Base-by-base conservation (phyloP, 176 grass and related monocot species). In the Triticum turgidum region DNA sequence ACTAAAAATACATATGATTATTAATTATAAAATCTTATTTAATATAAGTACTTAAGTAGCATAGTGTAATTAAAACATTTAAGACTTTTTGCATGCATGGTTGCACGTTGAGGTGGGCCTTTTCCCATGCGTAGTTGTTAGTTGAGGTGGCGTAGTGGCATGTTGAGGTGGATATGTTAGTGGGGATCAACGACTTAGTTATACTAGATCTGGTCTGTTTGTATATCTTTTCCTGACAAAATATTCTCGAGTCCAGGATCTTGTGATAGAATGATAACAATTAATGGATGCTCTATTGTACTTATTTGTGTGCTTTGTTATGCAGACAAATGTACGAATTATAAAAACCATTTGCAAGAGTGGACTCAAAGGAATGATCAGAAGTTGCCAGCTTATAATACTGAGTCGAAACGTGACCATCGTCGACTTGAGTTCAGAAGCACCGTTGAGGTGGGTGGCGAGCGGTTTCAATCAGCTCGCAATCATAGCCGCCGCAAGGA, bases 401-500 rank as follows among this genome's bases (percentile, higher is more conserved):
- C 86, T 39, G 61, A 86, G 77, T 15, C 2, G 34, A 61, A 91
- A 81, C 82, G 82, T 17, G 56, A 80, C 11, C 12, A 5, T 1
- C 94, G 90, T 90, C 61, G 80, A 69, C 82, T 17, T 66, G 69
- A 62, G 76, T 93, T 88, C 76, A 91, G 47, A 80, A 79, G 85
- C 70, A 92, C 82, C 35, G 87, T 94, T 51, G 3, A 76, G 22
- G 87, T 94, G 42, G 87, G 24, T 2, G 89, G 75, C 61, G 10
- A 88, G 76, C 12, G 4, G 30, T 96, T 92, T 73, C 85, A 62
- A 66, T 89, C 91, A 62, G 0, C 45, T 61, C 52, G 11, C 51
- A 75, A 52, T 84, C 91, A 90, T 85, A 58, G 6, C 54, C 89
- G 84, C 76, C 59, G 64, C 30, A 93, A 96, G 81, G 85, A 96